Base-by-base conservation (phyloP, 140 eudicot genomes). In the Oenanthe javanica region DNA sequence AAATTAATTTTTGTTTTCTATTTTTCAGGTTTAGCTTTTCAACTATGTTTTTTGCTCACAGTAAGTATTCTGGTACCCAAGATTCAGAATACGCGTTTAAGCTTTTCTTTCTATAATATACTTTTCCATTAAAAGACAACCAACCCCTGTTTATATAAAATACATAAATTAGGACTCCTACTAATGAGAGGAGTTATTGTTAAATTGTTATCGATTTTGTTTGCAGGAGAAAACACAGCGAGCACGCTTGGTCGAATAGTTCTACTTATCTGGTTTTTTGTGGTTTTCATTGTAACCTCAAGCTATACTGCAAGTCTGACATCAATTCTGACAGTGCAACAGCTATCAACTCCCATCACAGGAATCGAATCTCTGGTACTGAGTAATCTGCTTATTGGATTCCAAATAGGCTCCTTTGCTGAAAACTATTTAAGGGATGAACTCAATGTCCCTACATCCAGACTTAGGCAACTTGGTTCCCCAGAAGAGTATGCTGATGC, bases 221-320 rank as follows among this genome's bases (percentile, higher is more conserved):
- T 81, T 84, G 79, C 86, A 91, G 96, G 90, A 89, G 94, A 91
- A 82, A 86, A 89, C 81, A 89, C 92, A 13, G 81, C 86, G 83
- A 89, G 90, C 86, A 86, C 94, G 0, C 92, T 91, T 13, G 93
- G 96, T 45, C 89, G 96, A n/a, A 50, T 91, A 84, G 93, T 91
- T 77, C 88, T 91, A 69, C 79, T 91, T 69, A 81, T 84, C 79
- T 91, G 96, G 96, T 89, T 91, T n/a, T 91, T 91, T 16, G 93
- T 91, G 36, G 96, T 91, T 75, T 75, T 91, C 25, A 91, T 91
- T 21, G 80, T 91, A 75, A 91, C 77, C 79, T 89, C 93, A 14
- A 91, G 96, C 85, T 91, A 91, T 85, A 91, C 96, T 2, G 96
- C 96, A 9, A 87, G 93, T 83, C 77, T 91, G 82, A 91, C 96